Percentiles rank a stretch among this genome's conserved stretches.
phyloP scores from a whole-genome alignment of 495 filamentous ascomycete genomes.

The Penicillium ochrochloron region DNA sequence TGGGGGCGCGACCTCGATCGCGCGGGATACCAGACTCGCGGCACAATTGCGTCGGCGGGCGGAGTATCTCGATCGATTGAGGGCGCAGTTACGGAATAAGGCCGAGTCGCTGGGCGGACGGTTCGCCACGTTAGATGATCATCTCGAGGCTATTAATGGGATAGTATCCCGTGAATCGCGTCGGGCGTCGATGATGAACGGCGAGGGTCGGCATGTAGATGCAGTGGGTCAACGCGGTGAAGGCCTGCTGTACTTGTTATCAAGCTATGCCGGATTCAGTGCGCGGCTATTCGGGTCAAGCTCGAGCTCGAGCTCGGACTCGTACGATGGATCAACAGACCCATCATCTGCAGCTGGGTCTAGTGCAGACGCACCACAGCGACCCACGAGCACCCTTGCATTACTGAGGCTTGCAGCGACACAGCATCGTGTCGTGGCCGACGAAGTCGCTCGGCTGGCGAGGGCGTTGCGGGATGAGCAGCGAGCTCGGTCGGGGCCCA shows the following conservation, averaged over 20 bases:
- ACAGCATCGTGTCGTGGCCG: conserved; percentile 31
- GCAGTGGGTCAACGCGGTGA: conserved; percentile 5
- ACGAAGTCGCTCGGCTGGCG: conserved; percentile 25
- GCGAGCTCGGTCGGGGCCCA: conserved; percentile 18
- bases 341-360: not conserved
- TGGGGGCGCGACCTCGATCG: conserved; percentile 18
- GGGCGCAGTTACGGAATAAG: conserved; percentile 42
- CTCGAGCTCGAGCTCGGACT: not conserved
- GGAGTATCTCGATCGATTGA: conserved; percentile 46
- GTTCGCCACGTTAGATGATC: conserved; percentile 48
- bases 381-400: conserved; percentile 23
- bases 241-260: conserved; percentile 25
- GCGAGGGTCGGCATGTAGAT: not conserved
- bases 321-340: not conserved
- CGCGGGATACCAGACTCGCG: conserved; percentile 38
- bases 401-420: conserved; percentile 29
- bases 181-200: conserved; percentile 16
- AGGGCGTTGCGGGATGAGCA: conserved; percentile 25
- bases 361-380: not conserved
- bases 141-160: conserved; percentile 45
- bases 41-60: conserved; percentile 42
- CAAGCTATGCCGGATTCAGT: conserved; percentile 24
- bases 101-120: conserved; percentile 41
- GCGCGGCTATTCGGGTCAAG: conserved; percentile 15
- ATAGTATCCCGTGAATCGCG: conserved; percentile 38